Evolutionary conservation across 1,284 basidiomycete species (phyloP).

Genomic region (Leccinum solheimii): DNA sequence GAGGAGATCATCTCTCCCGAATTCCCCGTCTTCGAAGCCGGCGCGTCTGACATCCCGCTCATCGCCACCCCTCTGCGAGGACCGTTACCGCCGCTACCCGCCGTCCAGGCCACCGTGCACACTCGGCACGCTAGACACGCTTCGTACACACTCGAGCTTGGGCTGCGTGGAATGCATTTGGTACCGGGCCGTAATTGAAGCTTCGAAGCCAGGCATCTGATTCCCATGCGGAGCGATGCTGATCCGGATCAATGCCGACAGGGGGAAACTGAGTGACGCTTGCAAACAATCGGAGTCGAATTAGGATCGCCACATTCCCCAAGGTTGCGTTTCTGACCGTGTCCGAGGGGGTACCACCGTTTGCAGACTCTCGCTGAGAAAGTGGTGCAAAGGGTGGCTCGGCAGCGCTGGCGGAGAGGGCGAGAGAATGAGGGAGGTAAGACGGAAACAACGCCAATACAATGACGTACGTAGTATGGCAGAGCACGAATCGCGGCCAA

Average conservation of each 20-base stretch:
- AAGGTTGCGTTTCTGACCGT: not conserved
- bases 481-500: not conserved
- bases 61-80: not conserved
- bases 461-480: not conserved
- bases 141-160: not conserved
- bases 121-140: not conserved
- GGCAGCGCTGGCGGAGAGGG: not conserved
- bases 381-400: not conserved
- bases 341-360: not conserved
- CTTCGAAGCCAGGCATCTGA: not conserved
- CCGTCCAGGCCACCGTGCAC: not conserved
- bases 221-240: not conserved
- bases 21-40: not conserved
- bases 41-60: not conserved
- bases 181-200: not conserved
- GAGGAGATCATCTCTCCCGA: not conserved
- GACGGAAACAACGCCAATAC: not conserved
- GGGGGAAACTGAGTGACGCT: not conserved
- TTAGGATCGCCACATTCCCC: not conserved
- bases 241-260: not conserved
- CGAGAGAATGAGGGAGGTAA: not conserved
- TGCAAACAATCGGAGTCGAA: not conserved
- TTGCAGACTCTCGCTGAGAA: not conserved
- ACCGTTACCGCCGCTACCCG: not conserved
- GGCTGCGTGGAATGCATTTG: not conserved